Base-by-base conservation (phyloP, 768 basidiomycete genomes). In the Podaxis sp. region DNA sequence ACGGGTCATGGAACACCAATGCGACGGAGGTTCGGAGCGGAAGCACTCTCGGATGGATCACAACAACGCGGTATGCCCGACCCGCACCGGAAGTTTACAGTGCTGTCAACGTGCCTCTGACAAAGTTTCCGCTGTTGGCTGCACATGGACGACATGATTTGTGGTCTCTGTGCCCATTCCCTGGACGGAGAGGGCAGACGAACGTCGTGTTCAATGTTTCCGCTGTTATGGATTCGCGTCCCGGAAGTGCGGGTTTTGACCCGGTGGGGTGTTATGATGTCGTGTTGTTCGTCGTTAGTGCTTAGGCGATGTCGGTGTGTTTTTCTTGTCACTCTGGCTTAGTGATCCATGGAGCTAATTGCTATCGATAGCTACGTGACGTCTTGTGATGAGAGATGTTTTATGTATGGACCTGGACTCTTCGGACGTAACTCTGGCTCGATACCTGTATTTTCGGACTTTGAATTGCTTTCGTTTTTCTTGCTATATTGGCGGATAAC, bases 141-240 rank as follows among this genome's bases (percentile, higher is more conserved):
- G 75, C 70, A 12, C 55, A 76, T 57, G 77, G 74, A 0, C 59
- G 66, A 46, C 50, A 69, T 2, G 65, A 74, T 41, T 63, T 75
- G 24, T 82, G 80, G 80, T 78, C 75, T 2, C 63, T 80, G 52
- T 80, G 80, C 65, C 72, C 75, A 3, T 74, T 69, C 47, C 54
- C 64, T 1, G 71, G 72, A 5, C 29, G 50, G 17, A 41, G 51
- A 12, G 59, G 55, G 4, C 64, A 65, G 55, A 65, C 64, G 12
- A 60, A 65, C 25, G 59, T 65, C 3, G 64, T 65, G 19, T 65
- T 60, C 53, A 61, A 65, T 25, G 55, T 58, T 50, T 56, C 64
- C 6, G 59, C 59, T 8, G 64, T 54, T 25, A 8, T 25, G 22
- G 12, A 27, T 25, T 27, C 58, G 19, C 38, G 13, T 12, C 15